Evolutionary conservation across 2,329 filamentous ascomycete genomes (phyloP).

Genomic region (Alternaria alternata): DNA sequence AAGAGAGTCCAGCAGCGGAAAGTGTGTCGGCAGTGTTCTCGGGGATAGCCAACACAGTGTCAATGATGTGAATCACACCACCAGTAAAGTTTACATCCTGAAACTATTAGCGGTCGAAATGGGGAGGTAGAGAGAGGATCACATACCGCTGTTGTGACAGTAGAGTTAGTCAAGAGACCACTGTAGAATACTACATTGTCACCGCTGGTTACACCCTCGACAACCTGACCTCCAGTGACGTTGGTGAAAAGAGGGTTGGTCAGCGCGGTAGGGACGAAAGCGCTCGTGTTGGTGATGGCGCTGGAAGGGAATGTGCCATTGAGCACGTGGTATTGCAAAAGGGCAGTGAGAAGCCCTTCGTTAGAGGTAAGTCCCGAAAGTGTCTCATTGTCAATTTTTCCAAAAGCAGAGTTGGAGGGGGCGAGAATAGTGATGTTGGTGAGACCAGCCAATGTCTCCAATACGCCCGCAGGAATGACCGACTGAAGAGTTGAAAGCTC

Average conservation of each 20-base stretch:
- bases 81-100: slow-evolving; percentile 56
- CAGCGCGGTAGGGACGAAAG: slow-evolving; percentile 60
- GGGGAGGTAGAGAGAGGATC: not conserved
- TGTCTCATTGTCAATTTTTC: slow-evolving; percentile 49
- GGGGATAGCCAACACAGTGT: slow-evolving; percentile 55
- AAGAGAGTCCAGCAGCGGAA: slow-evolving; percentile 47
- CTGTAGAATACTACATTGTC: slow-evolving; percentile 61
- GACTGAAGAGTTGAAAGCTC: slow-evolving; percentile 44
- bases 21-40: slow-evolving; percentile 41
- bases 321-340: slow-evolving; percentile 67
- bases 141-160: slow-evolving; percentile 60
- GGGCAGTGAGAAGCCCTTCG: slow-evolving; percentile 50
- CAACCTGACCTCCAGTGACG: slow-evolving; percentile 67
- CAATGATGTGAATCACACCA: slow-evolving; percentile 59
- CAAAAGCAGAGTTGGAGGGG: slow-evolving; percentile 62
- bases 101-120: not conserved
- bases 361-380: slow-evolving; percentile 39
- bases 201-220: slow-evolving; percentile 56
- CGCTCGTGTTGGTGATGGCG: slow-evolving; percentile 51
- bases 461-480: slow-evolving; percentile 51
- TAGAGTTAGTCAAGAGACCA: slow-evolving; percentile 60
- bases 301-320: slow-evolving; percentile 58
- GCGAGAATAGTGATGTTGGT: slow-evolving; percentile 67
- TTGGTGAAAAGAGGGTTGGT: slow-evolving; percentile 63
- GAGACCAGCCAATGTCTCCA: slow-evolving; percentile 49